Evolutionary conservation across 257 asterid species (phyloP).

Genomic region (Solanum chmielewskii): DNA sequence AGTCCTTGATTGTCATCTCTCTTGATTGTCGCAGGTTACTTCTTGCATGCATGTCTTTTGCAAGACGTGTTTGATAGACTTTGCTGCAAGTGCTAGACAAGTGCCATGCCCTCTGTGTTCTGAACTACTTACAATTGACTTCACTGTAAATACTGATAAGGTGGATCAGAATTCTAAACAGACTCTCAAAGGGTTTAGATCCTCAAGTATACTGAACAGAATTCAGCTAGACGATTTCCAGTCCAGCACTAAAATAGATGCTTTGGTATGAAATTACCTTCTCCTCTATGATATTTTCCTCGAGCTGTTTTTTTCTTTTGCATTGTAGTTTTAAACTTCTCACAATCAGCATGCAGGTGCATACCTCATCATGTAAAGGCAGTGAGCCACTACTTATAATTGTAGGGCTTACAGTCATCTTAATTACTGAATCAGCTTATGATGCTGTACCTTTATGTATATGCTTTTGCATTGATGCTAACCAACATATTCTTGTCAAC

Average conservation of each 20-base stretch:
- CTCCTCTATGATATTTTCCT: not conserved
- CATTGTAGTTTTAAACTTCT: not conserved
- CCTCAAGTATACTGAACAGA: slow-evolving; percentile 76
- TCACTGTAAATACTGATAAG: slow-evolving; percentile 26
- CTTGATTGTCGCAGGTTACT: slow-evolving; percentile 39
- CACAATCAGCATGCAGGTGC: not conserved
- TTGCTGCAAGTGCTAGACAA: slow-evolving; percentile 51
- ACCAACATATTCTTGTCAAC: not conserved
- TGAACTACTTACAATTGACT: slow-evolving; percentile 67
- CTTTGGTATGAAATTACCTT: slow-evolving; percentile 50
- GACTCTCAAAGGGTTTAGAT: slow-evolving; percentile 55
- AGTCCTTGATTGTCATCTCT: not conserved
- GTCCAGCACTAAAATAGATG: slow-evolving; percentile 91
- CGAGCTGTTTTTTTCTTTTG: not conserved
- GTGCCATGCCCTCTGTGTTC: slow-evolving; percentile 74
- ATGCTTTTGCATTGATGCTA: not conserved
- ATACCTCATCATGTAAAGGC: not conserved
- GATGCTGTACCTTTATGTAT: not conserved
- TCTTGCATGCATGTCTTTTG: slow-evolving; percentile 76
- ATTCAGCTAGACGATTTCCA: slow-evolving; percentile 59
- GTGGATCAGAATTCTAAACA: slow-evolving; percentile 40
- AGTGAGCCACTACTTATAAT: not conserved
- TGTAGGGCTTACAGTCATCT: not conserved
- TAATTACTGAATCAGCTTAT: not conserved
- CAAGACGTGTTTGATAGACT: slow-evolving; percentile 72